Evolutionary conservation across 2,329 filamentous ascomycete genomes (phyloP).

Genomic region (Sporothrix phasma): DNA sequence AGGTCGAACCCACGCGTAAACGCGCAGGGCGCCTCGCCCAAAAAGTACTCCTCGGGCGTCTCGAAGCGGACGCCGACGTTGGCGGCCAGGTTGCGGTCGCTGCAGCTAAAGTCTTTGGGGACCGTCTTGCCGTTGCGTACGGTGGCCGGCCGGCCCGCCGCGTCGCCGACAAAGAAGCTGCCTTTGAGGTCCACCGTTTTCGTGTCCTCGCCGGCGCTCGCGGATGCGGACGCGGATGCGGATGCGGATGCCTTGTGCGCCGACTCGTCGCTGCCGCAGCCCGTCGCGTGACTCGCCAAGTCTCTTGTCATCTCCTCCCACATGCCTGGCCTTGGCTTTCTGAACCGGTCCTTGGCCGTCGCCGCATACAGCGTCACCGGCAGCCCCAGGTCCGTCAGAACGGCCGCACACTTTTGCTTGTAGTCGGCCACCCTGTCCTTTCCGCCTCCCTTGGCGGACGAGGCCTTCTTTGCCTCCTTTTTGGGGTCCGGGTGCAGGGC

Average conservation of each 20-base stretch:
- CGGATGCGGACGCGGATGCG: too few relatives aligned
- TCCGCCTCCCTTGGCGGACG: slow-evolving; percentile 35
- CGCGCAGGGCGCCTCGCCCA: slow-evolving; percentile 53
- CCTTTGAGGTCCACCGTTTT: slow-evolving; percentile 53
- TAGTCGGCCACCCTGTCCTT: slow-evolving; percentile 65
- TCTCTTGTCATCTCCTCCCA: slow-evolving; percentile 59
- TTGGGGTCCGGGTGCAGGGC: slow-evolving; percentile 50
- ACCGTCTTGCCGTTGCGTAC: slow-evolving; percentile 41
- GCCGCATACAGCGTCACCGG: slow-evolving; percentile 79
- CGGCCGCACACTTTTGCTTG: slow-evolving; percentile 64
- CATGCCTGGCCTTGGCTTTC: slow-evolving; percentile 85
- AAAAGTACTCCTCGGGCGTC: slow-evolving; percentile 89
- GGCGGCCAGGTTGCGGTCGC: slow-evolving; percentile 68
- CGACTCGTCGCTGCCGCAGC: slow-evolving; percentile 23
- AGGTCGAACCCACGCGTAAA: slow-evolving; percentile 67
- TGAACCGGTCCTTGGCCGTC: slow-evolving; percentile 67
- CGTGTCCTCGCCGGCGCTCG: neutral
- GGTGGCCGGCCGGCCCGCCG: slow-evolving; percentile 49
- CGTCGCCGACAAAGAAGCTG: slow-evolving; percentile 87
- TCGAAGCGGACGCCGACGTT: slow-evolving; percentile 73
- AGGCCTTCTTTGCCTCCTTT: slow-evolving; percentile 4
- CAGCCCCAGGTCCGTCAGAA: slow-evolving; percentile 63
- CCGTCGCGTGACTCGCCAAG: slow-evolving; percentile 36
- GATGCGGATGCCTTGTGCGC: too few relatives aligned
- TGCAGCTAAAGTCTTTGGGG: slow-evolving; percentile 53